Evolutionary conservation across 2,329 filamentous ascomycete species (phyloP), one percentile per base, ranked within the genome.

Genomic region (Nigrospora osmanthi): DNA sequence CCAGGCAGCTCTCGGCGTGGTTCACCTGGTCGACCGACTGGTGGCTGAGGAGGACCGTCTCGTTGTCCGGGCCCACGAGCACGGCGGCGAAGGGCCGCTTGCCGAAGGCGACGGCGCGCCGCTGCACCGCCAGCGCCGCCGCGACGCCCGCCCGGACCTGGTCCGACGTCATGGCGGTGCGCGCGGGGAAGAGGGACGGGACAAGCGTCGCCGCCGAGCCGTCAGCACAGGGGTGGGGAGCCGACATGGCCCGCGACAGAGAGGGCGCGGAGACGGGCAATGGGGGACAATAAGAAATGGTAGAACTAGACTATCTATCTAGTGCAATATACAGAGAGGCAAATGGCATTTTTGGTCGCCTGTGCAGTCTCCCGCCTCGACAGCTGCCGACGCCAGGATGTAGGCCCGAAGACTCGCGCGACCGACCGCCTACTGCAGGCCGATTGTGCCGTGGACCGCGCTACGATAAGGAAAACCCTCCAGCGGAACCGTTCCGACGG

Each of bases 21-120:
- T 75, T 70, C 40, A 76, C 70, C 51, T 76, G 72, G 35, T 72
- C 72, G 30, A 76, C 62, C 19, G 70, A 73, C 52, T 70, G 68
- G 49, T 75, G 73, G 31, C 64, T 65, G 41, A 74, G 60, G 2
- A 76, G 58, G 16, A 72, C 59, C 0, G 70, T 73, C 50, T 63
- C 58, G 50, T 76, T 72, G 58, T 76, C 70, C 1, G 74, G 71
- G 0, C 59, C 72, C 2, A 75, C 53, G 11, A 78, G 63, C 30
- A 69, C 62, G 1, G 69, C 71, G 10, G 66, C 69, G 51, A 76
- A 76, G 4, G 73, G 73, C 6, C 71, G 61, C 55, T 75, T 76
- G 42, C 60, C 60, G 50, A 72, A 68, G 6, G 61, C 61, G 11
- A 68, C 64, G 3, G 66, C 72, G 4, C 65, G 58, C 6, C 57